Evolutionary conservation across 352 stramenopile genomes (phyloP), one percentile per base, ranked within the genome.

Genomic region (Pseudoperonospora humuli): DNA sequence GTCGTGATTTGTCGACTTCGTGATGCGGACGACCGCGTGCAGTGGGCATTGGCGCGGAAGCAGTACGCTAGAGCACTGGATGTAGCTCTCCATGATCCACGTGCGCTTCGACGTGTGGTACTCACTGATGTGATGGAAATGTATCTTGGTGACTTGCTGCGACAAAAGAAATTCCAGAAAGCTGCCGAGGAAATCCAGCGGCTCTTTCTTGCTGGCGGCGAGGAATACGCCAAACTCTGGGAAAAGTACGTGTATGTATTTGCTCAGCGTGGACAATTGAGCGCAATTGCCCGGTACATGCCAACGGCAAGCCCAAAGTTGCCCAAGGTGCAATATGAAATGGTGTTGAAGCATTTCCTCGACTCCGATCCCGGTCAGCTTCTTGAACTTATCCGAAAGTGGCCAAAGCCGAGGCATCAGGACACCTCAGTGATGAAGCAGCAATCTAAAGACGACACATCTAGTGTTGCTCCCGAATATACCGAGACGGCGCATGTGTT

Each of bases 181-280:
- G 64, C 73, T 6, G 80, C 80, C 3, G 73, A 88, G 32, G 80
- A 89, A 48, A 83, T 88, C 39, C 65, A 76, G 42, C 70, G 66
- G 0, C 53, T 89, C 7, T 87, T 92, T 54, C 54, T 75, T 8
- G 64, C 58, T n/a, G 50, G 48, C 15, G 35, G 46, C 7, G 70
- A 89, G 21, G 69, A 82, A 14, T 86, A 67, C 27, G 75, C 67
- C 5, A 69, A 68, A 38, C 38, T 88, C 11, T 92, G 79, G 79
- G 75, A 88, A 40, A 92, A 89, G n/a, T 92, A 89, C 43, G 71
- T 92, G 2, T 92, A 92, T 34, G 70, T 92, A 19, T 92, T 89
- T 45, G 75, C 76, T 0, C 80, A 92, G 48, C 74, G 74, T 20
- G 75, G 75, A 0, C 75, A 89, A 34, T 34, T 92, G 41, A 78